Evolutionary conservation across 805 yeast species (phyloP), one percentile per base, ranked within the genome.

Genomic region (Yarrowia keelungensis): DNA sequence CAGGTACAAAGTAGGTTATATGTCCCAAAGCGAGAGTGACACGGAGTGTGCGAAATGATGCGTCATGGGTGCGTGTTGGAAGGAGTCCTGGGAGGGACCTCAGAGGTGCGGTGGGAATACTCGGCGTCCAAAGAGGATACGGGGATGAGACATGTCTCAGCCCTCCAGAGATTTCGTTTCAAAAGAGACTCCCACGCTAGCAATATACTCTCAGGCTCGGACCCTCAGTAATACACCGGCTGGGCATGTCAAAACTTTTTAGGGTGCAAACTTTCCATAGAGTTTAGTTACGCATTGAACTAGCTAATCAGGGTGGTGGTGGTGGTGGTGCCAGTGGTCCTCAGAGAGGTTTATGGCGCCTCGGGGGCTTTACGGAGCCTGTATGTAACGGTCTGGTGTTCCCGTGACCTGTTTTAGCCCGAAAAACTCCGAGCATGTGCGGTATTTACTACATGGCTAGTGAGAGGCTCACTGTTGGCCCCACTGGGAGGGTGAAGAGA

Each of bases 211-310:
- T 38, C 39, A 11, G 39, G 12, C 39, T 38, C 10, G 39, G 12
- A 11, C 12, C 12, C 39, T 10, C 12, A 38, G 12, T 38, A 10
- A 38, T 38, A 38, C 39, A 9, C 12, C 39, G 39, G 49, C 26
- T 45, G 49, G 49, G 49, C 49, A 45, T 39, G 59, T 53, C 59
- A 53, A 53, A 51, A 19, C 35, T 53, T 53, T 38, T 53, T 53
- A 53, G 59, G 15, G 36, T 53, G 59, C 59, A 53, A 53, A 53
- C 59, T 53, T 53, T 53, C 59, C 59, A 53, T 53, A 53, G 45
- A 53, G 59, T 53, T 53, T 53, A 38, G 59, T 53, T 53, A 39
- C 58, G 45, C 45, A 39, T 36, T 53, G 2, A 35, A 53, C 45
- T 51, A 36, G 56, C 56, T 51, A 36, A 51, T 10, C 15, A 38